A percentile compares a stretch with the other conserved stretches of the same genome.
Evolutionary conservation across 1,284 basidiomycete species (phyloP).

Genomic region (Sporisorium sorghi): DNA sequence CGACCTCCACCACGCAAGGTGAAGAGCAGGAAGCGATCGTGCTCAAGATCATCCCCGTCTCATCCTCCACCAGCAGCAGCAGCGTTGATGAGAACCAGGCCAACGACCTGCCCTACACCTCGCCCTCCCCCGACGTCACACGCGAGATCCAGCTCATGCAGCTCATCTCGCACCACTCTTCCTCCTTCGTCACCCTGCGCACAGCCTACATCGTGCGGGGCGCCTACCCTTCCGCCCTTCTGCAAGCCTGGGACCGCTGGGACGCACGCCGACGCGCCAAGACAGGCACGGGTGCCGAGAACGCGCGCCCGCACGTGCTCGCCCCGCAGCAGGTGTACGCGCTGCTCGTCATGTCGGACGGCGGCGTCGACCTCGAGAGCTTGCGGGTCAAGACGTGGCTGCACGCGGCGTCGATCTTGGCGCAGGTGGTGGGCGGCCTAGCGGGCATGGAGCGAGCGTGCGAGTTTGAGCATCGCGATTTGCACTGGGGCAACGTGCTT

Average conservation of each 20-base stretch:
- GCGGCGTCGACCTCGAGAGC: constrained; percentile 87
- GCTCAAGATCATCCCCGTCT: constrained; percentile 79
- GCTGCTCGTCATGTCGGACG: constrained; percentile 87
- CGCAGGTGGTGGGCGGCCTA: constrained; percentile 84
- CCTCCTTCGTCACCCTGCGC: constrained; percentile 37
- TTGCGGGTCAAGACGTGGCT: constrained; percentile 83
- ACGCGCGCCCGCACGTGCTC: constrained; percentile 84
- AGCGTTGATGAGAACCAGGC: constrained; percentile 37
- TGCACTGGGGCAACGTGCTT: constrained; percentile 98
- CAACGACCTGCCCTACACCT: constrained; percentile 68
- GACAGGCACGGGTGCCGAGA: constrained; percentile 78
- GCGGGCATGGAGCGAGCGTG: constrained; percentile 81
- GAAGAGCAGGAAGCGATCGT: constrained; percentile 26
- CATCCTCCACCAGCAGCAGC: constrained; percentile 27
- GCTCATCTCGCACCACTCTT: constrained; percentile 72
- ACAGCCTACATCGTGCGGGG: constrained; percentile 85
- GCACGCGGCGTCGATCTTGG: constrained; percentile 87
- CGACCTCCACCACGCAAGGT: neutral
- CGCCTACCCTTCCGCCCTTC: constrained; percentile 80
- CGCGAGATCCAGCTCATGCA: constrained; percentile 89
- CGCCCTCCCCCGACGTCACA: constrained; percentile 77
- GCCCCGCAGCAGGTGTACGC: constrained; percentile 80
- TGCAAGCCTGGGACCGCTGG: constrained; percentile 88
- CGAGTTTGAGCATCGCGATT: constrained; percentile 94
- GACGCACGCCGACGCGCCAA: constrained; percentile 71